Evolutionary conservation across 2,329 filamentous ascomycete species (phyloP).

Genomic region (Arthrobotrys conoides): DNA sequence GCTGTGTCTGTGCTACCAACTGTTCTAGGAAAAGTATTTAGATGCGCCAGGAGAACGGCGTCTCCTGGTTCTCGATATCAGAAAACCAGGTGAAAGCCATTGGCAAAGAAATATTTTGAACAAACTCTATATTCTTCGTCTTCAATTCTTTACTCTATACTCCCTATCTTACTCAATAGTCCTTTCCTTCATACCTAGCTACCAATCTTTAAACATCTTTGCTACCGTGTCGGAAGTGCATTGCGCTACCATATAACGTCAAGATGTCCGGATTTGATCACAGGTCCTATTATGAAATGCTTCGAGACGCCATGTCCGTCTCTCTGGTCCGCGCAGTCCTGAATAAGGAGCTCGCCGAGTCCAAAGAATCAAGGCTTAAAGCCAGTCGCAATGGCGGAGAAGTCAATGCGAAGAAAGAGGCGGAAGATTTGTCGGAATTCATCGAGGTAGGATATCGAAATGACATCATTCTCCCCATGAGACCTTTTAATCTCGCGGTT

Average conservation of each 20-base stretch:
- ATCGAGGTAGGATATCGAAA: slow-evolving; percentile 42
- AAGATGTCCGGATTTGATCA: slow-evolving; percentile 60
- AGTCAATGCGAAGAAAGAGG: slow-evolving; percentile 52
- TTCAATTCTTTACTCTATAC: slow-evolving; percentile 15
- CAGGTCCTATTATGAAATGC: slow-evolving; percentile 58
- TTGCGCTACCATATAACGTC: slow-evolving; percentile 5
- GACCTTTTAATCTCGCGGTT: not conserved
- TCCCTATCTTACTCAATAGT: not conserved
- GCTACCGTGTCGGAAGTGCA: slow-evolving; percentile 40
- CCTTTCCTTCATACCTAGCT: not conserved
- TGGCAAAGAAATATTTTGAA: slow-evolving; percentile 17
- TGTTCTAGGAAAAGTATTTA: slow-evolving; percentile 47
- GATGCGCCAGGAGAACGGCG: slow-evolving; percentile 29
- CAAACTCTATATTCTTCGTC: not conserved
- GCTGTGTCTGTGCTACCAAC: slow-evolving; percentile 44
- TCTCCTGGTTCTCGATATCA: slow-evolving; percentile 29
- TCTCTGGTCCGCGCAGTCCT: slow-evolving; percentile 55
- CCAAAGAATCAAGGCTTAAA: slow-evolving; percentile 52
- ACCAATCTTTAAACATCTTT: slow-evolving; percentile 15
- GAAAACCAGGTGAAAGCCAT: slow-evolving; percentile 37
- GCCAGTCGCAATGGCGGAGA: slow-evolving; percentile 52
- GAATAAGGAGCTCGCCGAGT: slow-evolving; percentile 59
- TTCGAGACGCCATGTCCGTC: slow-evolving; percentile 54
- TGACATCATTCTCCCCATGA: not conserved
- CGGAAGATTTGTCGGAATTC: slow-evolving; percentile 54